Conservation (phyloP, 2,329 filamentous ascomycete species). For the Fusarium cyanostomum region DNA sequence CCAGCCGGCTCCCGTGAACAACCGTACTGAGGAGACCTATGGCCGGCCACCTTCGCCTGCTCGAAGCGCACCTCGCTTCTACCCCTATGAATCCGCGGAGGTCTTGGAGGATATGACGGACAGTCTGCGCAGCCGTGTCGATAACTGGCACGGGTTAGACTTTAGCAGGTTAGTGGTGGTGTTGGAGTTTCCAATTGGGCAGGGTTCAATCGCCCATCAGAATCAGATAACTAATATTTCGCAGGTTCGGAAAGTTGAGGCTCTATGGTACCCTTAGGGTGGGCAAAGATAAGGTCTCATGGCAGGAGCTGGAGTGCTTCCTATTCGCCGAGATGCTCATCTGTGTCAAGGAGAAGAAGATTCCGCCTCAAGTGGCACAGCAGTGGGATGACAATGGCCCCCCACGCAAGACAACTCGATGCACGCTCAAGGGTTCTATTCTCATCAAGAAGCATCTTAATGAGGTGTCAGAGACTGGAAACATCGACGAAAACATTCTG, state of each 20-base stretch:
- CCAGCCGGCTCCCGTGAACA: conserved; percentile 51
- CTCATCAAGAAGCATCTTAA: conserved; percentile 98
- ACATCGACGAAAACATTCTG: conserved; percentile 80
- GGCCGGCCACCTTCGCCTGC: conserved; percentile 68
- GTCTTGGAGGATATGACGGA: conserved; percentile 87
- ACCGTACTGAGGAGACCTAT: conserved; percentile 63
- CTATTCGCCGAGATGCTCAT: conserved; percentile 99
- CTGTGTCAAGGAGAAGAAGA: conserved; percentile 97
- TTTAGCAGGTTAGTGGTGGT: conserved; percentile 72
- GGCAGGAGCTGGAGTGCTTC: conserved; percentile 98
- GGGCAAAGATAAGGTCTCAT: conserved; percentile 94
- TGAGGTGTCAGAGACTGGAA: conserved; percentile 78
- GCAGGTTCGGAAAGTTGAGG: conserved; percentile 87
- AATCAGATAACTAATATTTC: conserved; percentile 14
- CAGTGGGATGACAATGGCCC: conserved; percentile 72
- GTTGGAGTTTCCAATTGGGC: neutral
- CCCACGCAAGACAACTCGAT: conserved; percentile 74
- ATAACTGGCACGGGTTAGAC: conserved; percentile 98
- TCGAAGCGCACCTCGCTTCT: conserved; percentile 66
- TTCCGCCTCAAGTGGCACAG: conserved; percentile 57
- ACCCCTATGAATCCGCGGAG: conserved; percentile 79
- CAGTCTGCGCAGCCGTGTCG: conserved; percentile 84
- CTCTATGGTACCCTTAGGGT: conserved; percentile 91
- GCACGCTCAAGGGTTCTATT: conserved; percentile 95
- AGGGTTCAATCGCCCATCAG: neutral